Conservation (phyloP, 352 stramenopile genomes). For the Globisporangium cederbergense region DNA sequence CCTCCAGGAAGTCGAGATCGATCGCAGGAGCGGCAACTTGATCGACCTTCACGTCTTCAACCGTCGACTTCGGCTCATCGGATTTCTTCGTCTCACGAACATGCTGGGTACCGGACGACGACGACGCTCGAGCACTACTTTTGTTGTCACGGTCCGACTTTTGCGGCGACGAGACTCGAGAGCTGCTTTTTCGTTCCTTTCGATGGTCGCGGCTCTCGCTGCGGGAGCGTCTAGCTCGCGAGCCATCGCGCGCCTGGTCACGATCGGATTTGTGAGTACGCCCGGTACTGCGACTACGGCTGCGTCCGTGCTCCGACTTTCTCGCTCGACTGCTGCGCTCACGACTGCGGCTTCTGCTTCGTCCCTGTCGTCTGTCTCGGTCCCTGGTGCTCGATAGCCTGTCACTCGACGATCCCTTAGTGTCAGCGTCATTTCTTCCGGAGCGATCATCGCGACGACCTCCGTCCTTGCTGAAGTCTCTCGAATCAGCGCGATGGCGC, state of each 20-base stretch:
- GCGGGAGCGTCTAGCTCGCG: slow-evolving; percentile 37
- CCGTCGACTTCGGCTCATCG: slow-evolving; percentile 24
- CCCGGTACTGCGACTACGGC: slow-evolving; percentile 49
- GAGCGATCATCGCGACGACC: slow-evolving; percentile 12
- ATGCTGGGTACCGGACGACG: slow-evolving; percentile 3
- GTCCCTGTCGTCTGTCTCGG: slow-evolving; percentile 19
- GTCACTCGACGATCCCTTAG: slow-evolving; percentile 11
- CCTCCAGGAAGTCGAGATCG: slow-evolving; percentile 81
- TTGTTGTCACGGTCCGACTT: slow-evolving; percentile 10
- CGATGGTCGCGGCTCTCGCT: slow-evolving; percentile 39
- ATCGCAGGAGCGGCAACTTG: slow-evolving; percentile 78
- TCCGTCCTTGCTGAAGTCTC: slow-evolving; percentile 33
- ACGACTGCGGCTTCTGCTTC: slow-evolving; percentile 40
- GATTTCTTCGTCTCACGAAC: slow-evolving; percentile 13
- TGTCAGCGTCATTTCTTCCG: slow-evolving; percentile 26
- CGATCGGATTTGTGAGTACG: slow-evolving; percentile 37
- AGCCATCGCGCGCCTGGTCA: slow-evolving; percentile 28
- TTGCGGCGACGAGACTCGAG: slow-evolving; percentile 11
- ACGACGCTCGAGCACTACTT: not conserved
- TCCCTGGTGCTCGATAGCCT: slow-evolving; percentile 1
- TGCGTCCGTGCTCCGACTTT: slow-evolving; percentile 26
- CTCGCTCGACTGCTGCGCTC: slow-evolving; percentile 23
- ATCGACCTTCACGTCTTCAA: slow-evolving; percentile 75
- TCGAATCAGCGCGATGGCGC: slow-evolving; percentile 42
- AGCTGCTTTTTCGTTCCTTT: slow-evolving; percentile 14